These are phyloP conservation scores for Calonectria hawksworthii DNA, from an alignment of 2,329 filamentous ascomycete species.

Conservation along the genomic window DNA sequence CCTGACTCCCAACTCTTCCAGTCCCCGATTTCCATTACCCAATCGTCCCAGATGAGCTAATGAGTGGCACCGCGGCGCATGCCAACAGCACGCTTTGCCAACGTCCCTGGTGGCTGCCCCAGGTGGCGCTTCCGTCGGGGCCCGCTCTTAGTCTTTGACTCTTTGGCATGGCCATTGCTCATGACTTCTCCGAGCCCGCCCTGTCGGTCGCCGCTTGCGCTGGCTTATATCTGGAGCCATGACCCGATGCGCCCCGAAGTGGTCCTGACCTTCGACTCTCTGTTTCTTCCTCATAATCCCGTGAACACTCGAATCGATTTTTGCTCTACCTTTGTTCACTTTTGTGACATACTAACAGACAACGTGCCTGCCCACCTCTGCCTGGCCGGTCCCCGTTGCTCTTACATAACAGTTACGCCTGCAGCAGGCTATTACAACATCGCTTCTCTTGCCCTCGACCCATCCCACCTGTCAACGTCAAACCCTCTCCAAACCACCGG, in stretches of 20 bases:
- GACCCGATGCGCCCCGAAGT: constrained; percentile 13
- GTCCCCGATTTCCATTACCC: constrained; percentile 64
- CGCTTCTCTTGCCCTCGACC: constrained; percentile 17
- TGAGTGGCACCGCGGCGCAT: constrained; percentile 42
- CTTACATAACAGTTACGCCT: constrained; percentile 32
- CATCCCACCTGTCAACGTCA: constrained; percentile 19
- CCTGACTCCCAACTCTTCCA: constrained; percentile 48
- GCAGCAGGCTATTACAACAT: constrained; percentile 25
- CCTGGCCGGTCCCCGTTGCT: constrained; percentile 14
- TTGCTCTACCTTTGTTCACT: background rate
- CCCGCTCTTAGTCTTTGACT: constrained; percentile 15
- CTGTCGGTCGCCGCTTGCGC: constrained; percentile 24
- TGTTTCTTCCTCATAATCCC: constrained; percentile 6
- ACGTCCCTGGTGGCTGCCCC: constrained; percentile 29
- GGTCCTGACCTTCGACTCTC: constrained; percentile 5
- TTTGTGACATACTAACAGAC: constrained; percentile 8
- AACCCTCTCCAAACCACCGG: constrained; percentile 12
- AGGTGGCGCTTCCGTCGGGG: constrained; percentile 24
- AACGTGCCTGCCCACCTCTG: background rate
- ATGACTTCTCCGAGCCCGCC: constrained; percentile 22
- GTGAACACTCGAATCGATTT: background rate
- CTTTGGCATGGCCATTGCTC: constrained; percentile 14
- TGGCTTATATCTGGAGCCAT: constrained; percentile 27
- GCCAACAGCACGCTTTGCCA: constrained; percentile 39
- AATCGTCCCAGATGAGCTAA: constrained; percentile 55